Evolutionary conservation across 495 filamentous ascomycete genomes (phyloP), one percentile per base, ranked within the genome.

Genomic region (Aspergillus funiculosus): DNA sequence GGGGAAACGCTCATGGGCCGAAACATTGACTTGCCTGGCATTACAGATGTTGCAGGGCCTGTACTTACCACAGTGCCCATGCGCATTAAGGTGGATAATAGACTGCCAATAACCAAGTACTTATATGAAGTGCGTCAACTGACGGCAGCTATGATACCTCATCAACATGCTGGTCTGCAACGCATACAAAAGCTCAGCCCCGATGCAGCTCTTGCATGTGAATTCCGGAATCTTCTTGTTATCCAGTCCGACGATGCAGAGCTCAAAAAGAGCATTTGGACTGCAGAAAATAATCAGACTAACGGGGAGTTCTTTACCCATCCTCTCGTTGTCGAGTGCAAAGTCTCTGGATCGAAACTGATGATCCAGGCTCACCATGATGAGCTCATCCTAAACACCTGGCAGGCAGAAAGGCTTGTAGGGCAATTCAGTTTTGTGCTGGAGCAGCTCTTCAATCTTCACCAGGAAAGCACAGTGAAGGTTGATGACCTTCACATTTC

Each of bases 191-290:
- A 64, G 11, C 49, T 76, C 10, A 64, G 58, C 46, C 45, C 39
- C 4, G 65, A 73, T 44, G 53, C 63, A 0, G 51, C 63, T 5
- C 32, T 51, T 44, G 83, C 79, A 7, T 86, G 81, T 52, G 77
- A 82, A 24, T 78, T 86, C 59, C 73, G 79, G 40, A 85, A 76
- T 52, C 52, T 84, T 6, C 64, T 85, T 4, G 74, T 77, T 1
- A 75, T 86, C 41, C 62, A 83, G 39, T 60, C 72, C 0, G 63
- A 54, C 0, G 61, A 65, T 5, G 53, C 51, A 3, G 38, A 52
- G 2, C 44, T 65, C 10, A 46, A 66, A 35, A 54, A 50, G 10
- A 58, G 67, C 0, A 57, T 74, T 3, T 73, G 67, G 50, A 54
- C 66, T 49, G 20, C 72, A 56, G 40, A 78, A 61, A 68, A 76